phyloP scores from a whole-genome alignment of 257 asterid species.

The Handroanthus guayacan region DNA sequence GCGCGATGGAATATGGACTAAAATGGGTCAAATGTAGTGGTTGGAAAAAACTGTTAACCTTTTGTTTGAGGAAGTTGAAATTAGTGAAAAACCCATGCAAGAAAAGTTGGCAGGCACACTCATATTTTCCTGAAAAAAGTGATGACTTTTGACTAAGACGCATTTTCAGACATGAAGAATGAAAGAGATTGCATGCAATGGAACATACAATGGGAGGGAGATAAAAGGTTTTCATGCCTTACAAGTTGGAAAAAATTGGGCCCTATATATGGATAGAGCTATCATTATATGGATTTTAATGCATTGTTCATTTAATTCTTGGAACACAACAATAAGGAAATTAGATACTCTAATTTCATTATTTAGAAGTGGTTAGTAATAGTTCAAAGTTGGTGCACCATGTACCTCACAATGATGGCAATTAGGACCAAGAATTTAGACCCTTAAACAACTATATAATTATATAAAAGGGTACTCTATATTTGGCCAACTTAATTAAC shows the following conservation, averaged over 20 bases:
- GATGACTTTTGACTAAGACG: conserved; percentile 29
- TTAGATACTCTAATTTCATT: neutral
- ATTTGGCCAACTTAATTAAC: too few species aligned
- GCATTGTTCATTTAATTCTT: neutral
- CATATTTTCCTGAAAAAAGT: conserved; percentile 2
- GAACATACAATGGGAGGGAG: conserved; percentile 25
- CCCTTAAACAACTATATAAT: neutral
- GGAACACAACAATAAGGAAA: neutral
- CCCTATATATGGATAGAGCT: neutral
- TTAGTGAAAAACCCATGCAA: conserved; percentile 13
- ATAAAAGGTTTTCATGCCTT: conserved; percentile 36
- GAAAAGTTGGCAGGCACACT: conserved; percentile 20
- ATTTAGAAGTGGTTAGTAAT: neutral
- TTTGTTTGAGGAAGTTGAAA: neutral
- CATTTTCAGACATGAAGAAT: conserved; percentile 3
- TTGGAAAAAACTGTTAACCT: neutral
- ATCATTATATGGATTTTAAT: conserved; percentile 9
- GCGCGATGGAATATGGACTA: neutral
- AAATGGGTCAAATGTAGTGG: neutral
- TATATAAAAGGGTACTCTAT: too few species aligned
- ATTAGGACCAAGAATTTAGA: neutral
- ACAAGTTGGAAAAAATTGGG: conserved; percentile 21
- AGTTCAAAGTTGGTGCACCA: neutral
- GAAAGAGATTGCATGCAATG: conserved; percentile 29
- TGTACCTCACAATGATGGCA: conserved; percentile 6